Percentiles rank a stretch among this genome's conserved stretches.
These are phyloP conservation scores for Globisporangium cederbergense DNA, from an alignment of 352 stramenopile species.

Conservation along the genomic window DNA sequence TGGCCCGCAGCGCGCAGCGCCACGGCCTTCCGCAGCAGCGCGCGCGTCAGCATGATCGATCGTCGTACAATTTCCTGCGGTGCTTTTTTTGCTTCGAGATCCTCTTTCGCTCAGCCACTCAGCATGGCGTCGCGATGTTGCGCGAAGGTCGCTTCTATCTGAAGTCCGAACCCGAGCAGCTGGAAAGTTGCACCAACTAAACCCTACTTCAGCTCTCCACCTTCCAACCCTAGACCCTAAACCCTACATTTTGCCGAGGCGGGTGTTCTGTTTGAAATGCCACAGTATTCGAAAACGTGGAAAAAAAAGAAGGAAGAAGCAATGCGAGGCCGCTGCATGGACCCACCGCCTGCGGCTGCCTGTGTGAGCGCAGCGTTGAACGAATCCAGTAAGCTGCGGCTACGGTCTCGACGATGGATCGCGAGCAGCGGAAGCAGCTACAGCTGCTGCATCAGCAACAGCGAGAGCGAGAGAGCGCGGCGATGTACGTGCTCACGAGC, in stretches of 20 bases:
- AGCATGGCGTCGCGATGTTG: neutral
- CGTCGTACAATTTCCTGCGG: neutral
- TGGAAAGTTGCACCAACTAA: too few relatives aligned
- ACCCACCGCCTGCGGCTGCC: too few relatives aligned
- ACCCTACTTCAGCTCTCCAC: too few relatives aligned
- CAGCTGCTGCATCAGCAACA: neutral
- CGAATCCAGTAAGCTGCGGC: neutral
- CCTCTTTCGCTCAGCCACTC: slow-evolving; percentile 8
- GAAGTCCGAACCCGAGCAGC: too few relatives aligned
- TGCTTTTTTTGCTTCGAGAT: slow-evolving; percentile 10
- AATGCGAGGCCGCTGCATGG: neutral
- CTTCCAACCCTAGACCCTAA: too few relatives aligned
- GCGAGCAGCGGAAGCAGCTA: neutral
- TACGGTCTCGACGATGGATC: neutral
- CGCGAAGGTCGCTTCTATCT: neutral
- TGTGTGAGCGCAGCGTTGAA: neutral
- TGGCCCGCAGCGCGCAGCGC: slow-evolving; percentile 4
- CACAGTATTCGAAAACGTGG: neutral
- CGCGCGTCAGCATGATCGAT: slow-evolving; percentile 10
- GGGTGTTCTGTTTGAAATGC: too few relatives aligned
- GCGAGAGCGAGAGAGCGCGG: neutral
- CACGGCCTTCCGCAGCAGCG: slow-evolving; percentile 11
- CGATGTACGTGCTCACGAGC: slow-evolving; percentile 2
- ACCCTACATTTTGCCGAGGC: too few relatives aligned
- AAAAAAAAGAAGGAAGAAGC: neutral